phyloP scores from a whole-genome alignment of 371 early-diverging fungal genomes.

The Mucor circinelloides region DNA sequence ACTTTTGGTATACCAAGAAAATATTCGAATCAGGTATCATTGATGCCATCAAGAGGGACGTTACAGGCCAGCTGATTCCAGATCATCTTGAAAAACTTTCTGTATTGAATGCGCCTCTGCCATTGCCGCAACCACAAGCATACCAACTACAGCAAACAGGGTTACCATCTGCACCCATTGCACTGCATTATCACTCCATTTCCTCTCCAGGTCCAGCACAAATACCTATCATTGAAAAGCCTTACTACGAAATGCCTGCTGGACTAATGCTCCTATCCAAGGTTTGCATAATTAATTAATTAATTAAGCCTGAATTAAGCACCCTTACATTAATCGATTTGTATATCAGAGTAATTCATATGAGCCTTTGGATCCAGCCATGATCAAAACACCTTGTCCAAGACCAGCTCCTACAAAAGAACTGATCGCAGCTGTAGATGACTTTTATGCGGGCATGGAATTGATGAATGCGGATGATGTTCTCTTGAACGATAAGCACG shows the following conservation, averaged over 20 bases:
- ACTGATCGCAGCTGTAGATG: constrained; percentile 37
- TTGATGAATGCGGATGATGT: constrained; percentile 22
- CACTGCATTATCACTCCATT: neutral
- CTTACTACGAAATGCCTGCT: constrained; percentile 59
- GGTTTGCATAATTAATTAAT: constrained; percentile 32
- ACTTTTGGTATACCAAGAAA: constrained; percentile 57
- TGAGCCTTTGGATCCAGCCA: constrained; percentile 44
- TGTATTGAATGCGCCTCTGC: neutral
- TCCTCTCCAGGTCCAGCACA: neutral
- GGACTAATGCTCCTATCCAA: constrained; percentile 56
- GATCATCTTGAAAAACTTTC: neutral
- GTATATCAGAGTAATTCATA: constrained; percentile 35
- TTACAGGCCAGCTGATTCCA: constrained; percentile 25
- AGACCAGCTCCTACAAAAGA: constrained; percentile 29
- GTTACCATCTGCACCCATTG: neutral
- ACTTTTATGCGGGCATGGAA: constrained; percentile 52
- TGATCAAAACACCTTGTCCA: constrained; percentile 35
- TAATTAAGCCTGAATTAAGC: neutral
- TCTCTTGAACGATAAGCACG: constrained; percentile 27
- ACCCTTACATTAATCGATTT: neutral
- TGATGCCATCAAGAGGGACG: constrained; percentile 38
- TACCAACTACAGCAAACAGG: neutral
- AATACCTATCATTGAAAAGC: constrained; percentile 21
- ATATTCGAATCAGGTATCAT: constrained; percentile 48
- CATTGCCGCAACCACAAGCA: neutral